Evolutionary conservation across 2,329 filamentous ascomycete genomes (phyloP).

Genomic region (Akanthomyces dipterigenus): DNA sequence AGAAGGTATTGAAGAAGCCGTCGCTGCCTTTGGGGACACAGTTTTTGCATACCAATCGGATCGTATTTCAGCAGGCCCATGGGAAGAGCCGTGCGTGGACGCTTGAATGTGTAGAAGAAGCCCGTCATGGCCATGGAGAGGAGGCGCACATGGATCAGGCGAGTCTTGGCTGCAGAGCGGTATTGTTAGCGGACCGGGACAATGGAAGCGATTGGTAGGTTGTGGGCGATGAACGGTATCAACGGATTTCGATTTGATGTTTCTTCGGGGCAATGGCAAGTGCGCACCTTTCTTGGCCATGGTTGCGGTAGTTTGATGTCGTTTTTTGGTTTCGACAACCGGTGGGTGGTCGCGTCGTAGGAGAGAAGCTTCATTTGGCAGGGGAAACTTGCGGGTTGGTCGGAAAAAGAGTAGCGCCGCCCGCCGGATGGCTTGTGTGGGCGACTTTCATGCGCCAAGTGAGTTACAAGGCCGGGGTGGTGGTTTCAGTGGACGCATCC

Average conservation of each 20-base stretch:
- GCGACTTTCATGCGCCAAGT: too few species aligned
- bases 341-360: not conserved
- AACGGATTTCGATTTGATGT: not conserved
- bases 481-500: too few species aligned
- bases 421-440: not conserved
- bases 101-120: constrained; percentile 87
- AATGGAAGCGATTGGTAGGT: too few species aligned
- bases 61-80: constrained; percentile 99
- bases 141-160: constrained; percentile 83
- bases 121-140: constrained; percentile 98
- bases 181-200: not conserved
- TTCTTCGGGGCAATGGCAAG: not conserved
- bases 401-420: constrained; percentile 4
- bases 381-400: not conserved
- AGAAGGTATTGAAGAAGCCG: too few species aligned
- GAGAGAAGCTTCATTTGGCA: not conserved
- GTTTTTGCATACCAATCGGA: constrained; percentile 65
- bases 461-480: too few species aligned
- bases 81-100: constrained; percentile 72
- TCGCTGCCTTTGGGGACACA: not conserved
- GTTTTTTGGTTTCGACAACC: not conserved
- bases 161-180: constrained; percentile 67
- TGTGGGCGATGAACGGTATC: too few species aligned
- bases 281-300: constrained; percentile 33
- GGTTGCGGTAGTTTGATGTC: constrained; percentile 3